These are phyloP conservation scores for Smithsoniella earleae DNA, from an alignment of 163 green algal species.

Conservation along the genomic window DNA sequence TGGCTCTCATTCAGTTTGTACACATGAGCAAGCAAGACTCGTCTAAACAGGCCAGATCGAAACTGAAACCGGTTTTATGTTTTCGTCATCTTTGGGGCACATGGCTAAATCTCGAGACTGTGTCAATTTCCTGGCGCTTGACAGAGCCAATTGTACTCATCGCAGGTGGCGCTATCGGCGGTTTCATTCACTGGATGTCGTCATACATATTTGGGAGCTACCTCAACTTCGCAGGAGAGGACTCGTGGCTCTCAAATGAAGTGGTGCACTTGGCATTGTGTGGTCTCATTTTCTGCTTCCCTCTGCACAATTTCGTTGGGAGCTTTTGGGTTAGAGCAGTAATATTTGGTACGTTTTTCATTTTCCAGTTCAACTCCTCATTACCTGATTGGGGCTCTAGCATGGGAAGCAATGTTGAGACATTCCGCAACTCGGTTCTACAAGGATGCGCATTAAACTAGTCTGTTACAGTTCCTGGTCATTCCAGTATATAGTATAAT, in stretches of 20 bases:
- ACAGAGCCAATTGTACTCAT: background rate
- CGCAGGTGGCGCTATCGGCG: background rate
- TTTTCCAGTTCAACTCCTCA: too few species aligned
- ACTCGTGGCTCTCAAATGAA: background rate
- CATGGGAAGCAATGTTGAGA: too few species aligned
- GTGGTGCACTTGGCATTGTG: background rate
- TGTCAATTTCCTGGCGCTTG: background rate
- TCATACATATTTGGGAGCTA: background rate
- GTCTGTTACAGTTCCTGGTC: background rate
- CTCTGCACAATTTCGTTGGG: background rate
- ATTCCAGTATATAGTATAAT: background rate
- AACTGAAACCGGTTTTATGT: background rate
- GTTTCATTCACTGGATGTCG: background rate
- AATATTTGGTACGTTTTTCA: background rate
- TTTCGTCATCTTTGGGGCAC: background rate
- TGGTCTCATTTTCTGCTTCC: slow-evolving; percentile 18
- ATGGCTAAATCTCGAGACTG: background rate
- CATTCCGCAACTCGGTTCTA: background rate
- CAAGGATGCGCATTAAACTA: too few species aligned
- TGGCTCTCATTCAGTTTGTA: too few species aligned
- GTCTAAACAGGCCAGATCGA: background rate
- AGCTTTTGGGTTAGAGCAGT: slow-evolving; percentile 7
- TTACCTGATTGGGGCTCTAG: too few species aligned
- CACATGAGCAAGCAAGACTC: background rate
- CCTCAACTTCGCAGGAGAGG: background rate